Conservation (phyloP, 192 early-diverging fungal genomes). For the Entophlyctis helioformis region DNA sequence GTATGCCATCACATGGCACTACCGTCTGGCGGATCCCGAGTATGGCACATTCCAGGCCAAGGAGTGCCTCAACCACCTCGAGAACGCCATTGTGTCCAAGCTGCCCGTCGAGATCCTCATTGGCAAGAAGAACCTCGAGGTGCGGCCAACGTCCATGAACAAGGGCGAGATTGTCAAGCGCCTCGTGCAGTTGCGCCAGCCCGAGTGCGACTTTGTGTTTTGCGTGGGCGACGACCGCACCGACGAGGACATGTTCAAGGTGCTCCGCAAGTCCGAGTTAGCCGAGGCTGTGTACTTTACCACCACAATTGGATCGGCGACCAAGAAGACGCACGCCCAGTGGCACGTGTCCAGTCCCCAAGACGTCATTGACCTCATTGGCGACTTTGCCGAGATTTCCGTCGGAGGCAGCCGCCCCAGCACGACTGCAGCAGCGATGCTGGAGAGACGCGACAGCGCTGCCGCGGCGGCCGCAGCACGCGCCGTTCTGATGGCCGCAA, state of each 20-base stretch:
- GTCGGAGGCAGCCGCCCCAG: no score
- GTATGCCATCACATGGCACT: conserved; percentile 94
- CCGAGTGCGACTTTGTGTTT: conserved; percentile 75
- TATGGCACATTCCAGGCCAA: conserved; percentile 92
- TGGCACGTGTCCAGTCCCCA: conserved; percentile 70
- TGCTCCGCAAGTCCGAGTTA: conserved; percentile 26
- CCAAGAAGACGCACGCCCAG: conserved; percentile 76
- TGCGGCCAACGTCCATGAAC: conserved; percentile 83
- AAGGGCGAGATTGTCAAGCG: conserved; percentile 97
- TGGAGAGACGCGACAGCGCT: no score
- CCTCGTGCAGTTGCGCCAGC: conserved; percentile 42
- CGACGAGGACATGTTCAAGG: conserved; percentile 95
- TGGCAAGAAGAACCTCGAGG: conserved; percentile 95
- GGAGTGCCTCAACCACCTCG: conserved; percentile 92
- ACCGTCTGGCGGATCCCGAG: conserved; percentile 84
- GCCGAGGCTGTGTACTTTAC: conserved; percentile 52
- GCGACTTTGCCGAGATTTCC: conserved; percentile 9
- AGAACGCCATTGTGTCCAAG: conserved; percentile 84
- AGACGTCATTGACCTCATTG: conserved; percentile 46
- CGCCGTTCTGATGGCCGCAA: no score
- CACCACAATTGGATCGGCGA: conserved; percentile 66
- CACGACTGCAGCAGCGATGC: no score
- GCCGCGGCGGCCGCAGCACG: no score
- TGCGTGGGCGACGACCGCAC: conserved; percentile 97
- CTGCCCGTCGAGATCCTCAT: conserved; percentile 86